phyloP scores from a whole-genome alignment of 2,329 filamentous ascomycete species.

The Chlorencoelia australis region DNA sequence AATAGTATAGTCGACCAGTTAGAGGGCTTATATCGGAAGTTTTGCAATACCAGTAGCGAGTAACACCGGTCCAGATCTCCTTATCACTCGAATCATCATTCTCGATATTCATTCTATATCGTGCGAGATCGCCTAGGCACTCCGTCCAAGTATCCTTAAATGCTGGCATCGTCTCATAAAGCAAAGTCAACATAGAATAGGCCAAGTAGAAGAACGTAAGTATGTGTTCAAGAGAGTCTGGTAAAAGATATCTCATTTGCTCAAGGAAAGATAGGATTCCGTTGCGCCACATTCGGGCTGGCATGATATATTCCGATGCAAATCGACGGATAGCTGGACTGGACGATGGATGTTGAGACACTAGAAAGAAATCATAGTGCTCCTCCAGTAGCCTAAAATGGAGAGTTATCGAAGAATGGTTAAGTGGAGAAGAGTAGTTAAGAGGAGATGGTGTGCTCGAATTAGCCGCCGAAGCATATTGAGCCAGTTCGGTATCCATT shows the following conservation, averaged over 20 bases:
- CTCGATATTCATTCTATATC: background rate
- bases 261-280: background rate
- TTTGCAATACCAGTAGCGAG: background rate
- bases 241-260: background rate
- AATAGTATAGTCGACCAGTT: background rate
- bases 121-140: background rate
- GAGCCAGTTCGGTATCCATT: conserved; percentile 55
- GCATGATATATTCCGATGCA: background rate
- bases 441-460: conserved; percentile 33
- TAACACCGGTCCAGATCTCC: background rate
- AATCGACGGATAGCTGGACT: background rate
- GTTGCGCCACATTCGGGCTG: background rate
- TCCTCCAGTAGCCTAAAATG: background rate
- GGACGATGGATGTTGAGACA: background rate
- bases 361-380: background rate
- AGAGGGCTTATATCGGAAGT: background rate
- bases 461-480: conserved; percentile 39
- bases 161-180: background rate
- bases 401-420: too few relatives aligned
- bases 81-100: background rate
- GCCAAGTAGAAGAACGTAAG: background rate
- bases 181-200: background rate
- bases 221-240: background rate
- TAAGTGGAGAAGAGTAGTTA: too few relatives aligned
- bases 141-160: background rate